phyloP scores from a whole-genome alignment of 2,329 filamentous ascomycete genomes.

The Aspergillus piperis region DNA sequence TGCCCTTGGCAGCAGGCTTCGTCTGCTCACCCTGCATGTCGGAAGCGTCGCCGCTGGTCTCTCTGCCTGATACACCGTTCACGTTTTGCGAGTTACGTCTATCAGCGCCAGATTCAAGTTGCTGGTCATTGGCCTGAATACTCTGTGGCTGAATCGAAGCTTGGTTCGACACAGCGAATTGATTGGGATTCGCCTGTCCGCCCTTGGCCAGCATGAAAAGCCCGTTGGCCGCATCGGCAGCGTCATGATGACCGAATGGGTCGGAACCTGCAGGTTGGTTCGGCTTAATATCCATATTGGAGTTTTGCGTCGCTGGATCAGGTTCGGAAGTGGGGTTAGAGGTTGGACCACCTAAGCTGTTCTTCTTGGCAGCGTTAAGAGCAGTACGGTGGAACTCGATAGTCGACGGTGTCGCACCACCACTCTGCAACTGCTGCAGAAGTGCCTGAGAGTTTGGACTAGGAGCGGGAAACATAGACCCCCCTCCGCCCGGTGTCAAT shows the following conservation, averaged over 20 bases:
- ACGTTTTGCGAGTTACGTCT: slow-evolving; percentile 44
- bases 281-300: slow-evolving; percentile 47
- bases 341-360: slow-evolving; percentile 48
- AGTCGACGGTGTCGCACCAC: slow-evolving; percentile 83
- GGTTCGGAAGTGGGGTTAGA: slow-evolving; percentile 45
- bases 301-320: slow-evolving; percentile 39
- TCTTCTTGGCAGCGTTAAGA: slow-evolving; percentile 70
- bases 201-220: slow-evolving; percentile 81
- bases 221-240: slow-evolving; percentile 91
- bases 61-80: slow-evolving; percentile 61
- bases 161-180: slow-evolving; percentile 53
- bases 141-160: slow-evolving; percentile 54
- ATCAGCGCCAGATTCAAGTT: slow-evolving; percentile 41
- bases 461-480: slow-evolving; percentile 93
- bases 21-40: slow-evolving; percentile 69
- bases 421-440: slow-evolving; percentile 75
- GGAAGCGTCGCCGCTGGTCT: slow-evolving; percentile 68
- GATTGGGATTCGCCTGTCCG: slow-evolving; percentile 59
- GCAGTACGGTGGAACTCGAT: slow-evolving; percentile 95
- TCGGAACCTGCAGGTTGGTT: slow-evolving; percentile 56
- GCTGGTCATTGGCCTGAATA: slow-evolving; percentile 57
- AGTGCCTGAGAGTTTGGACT: slow-evolving; percentile 84
- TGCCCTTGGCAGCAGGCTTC: slow-evolving; percentile 66
- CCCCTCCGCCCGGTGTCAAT: slow-evolving; percentile 88
- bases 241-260: slow-evolving; percentile 82